phyloP scores from a whole-genome alignment of 768 basidiomycete genomes.

The Serendipita sp. region DNA sequence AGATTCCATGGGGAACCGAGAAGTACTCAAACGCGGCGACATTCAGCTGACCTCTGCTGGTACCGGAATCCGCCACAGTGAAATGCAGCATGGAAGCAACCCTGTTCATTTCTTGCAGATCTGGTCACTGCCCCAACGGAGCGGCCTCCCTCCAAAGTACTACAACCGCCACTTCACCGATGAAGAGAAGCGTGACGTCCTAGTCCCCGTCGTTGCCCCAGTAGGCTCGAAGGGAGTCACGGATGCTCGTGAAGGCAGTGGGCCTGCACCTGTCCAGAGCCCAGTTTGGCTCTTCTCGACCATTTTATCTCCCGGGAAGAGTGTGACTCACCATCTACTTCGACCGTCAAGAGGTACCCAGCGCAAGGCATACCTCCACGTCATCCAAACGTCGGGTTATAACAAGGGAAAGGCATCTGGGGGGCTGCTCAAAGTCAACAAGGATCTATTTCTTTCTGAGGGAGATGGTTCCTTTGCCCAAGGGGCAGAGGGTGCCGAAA shows the following conservation, averaged over 20 bases:
- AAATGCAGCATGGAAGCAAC: constrained; percentile 34
- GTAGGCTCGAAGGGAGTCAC: constrained; percentile 39
- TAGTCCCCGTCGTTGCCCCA: constrained; percentile 65
- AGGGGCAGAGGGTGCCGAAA: constrained; percentile 22
- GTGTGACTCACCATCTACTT: constrained; percentile 33
- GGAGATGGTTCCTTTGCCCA: constrained; percentile 60
- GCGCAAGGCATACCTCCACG: constrained; percentile 67
- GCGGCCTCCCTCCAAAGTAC: constrained; percentile 52
- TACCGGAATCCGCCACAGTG: constrained; percentile 77
- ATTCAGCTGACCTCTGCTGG: constrained; percentile 86
- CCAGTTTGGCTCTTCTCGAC: constrained; percentile 57
- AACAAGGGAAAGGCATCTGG: constrained; percentile 41
- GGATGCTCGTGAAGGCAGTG: constrained; percentile 43
- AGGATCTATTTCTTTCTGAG: constrained; percentile 43
- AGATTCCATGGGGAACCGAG: constrained; percentile 84
- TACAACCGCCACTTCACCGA: constrained; percentile 59
- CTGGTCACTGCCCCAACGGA: constrained; percentile 38
- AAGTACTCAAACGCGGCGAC: constrained; percentile 77
- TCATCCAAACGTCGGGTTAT: constrained; percentile 74
- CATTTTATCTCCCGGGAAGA: constrained; percentile 40
- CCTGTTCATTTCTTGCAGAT: constrained; percentile 51
- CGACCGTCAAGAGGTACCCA: neutral
- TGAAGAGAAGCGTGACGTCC: constrained; percentile 57
- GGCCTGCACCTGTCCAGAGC: constrained; percentile 69
- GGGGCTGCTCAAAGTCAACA: constrained; percentile 36